These are phyloP conservation scores for Maudiozyma serrabonitensis DNA, from an alignment of 805 yeast species.

Conservation along the genomic window DNA sequence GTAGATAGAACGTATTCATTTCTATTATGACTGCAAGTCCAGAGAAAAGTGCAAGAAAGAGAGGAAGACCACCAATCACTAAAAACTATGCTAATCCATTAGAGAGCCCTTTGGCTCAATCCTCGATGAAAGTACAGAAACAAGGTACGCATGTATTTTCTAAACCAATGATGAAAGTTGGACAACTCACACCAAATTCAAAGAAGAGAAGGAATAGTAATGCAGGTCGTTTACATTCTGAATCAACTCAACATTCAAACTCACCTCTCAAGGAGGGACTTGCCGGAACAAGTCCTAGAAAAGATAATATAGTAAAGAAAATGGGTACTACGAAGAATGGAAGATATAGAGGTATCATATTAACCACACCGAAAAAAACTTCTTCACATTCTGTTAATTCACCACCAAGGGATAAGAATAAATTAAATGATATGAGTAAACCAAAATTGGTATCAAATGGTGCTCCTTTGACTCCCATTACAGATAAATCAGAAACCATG, in stretches of 20 bases:
- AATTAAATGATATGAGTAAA: background rate
- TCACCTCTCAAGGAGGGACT: background rate
- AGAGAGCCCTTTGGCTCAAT: constrained; percentile 30
- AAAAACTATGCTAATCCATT: constrained; percentile 28
- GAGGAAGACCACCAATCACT: constrained; percentile 31
- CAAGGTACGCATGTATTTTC: constrained; percentile 20
- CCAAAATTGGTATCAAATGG: background rate
- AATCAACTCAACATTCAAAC: background rate
- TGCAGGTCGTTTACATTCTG: background rate
- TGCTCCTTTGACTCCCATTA: background rate
- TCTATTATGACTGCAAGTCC: background rate
- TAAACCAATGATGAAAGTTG: constrained; percentile 29
- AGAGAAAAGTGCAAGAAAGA: constrained; percentile 11
- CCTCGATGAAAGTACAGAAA: constrained; percentile 27
- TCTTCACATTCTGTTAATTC: background rate
- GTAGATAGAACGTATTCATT: background rate
- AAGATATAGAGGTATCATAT: constrained; percentile 22
- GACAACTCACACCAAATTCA: constrained; percentile 21
- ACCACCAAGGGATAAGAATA: background rate
- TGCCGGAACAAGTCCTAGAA: background rate
- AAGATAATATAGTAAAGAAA: background rate
- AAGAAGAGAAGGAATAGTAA: constrained; percentile 6
- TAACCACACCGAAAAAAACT: constrained; percentile 18
- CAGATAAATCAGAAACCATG: background rate
- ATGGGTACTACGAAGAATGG: constrained; percentile 16